Evolutionary conservation across 2,329 filamentous ascomycete species (phyloP), one percentile per base, ranked within the genome.

Genomic region (Ceratocystis eucalypticola): DNA sequence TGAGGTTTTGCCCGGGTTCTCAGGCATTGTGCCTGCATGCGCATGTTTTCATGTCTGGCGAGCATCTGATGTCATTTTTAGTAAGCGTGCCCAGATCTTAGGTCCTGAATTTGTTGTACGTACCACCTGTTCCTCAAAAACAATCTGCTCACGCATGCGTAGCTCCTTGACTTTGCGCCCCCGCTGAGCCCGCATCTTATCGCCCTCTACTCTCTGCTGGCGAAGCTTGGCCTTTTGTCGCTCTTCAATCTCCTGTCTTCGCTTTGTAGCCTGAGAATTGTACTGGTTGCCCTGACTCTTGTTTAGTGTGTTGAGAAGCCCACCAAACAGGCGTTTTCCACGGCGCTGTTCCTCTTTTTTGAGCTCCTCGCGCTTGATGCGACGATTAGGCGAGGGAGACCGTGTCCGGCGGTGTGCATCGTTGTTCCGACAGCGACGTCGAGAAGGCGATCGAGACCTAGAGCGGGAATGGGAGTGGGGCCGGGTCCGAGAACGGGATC

Each of bases 291-390:
- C 30, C 76, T 93, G 88, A 17, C 66, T 65, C 20, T 65, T 67
- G 75, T 87, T 91, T 68, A 96, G 80, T 46, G 88, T 90, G 74
- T 82, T 89, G 68, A 94, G 79, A 66, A 95, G 77, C 45, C 87
- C 89, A 69, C 93, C 92, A 73, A 96, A 96, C 68, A 97, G 80
- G 65, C 93, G 84, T 75, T 89, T 88, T 25, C 89, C 89, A 46
- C 93, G 87, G 74, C 89, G 91, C 75, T 87, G 90, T 74, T 97
- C 93, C 72, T 95, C 88, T 67, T 85, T 74, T 5, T 61, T 53
- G 8, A 53, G 46, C 50, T 61, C 62, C 33, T 66, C 67, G 22
- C 62, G 50, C 17, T 41, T 61, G 2, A 48, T 25, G 12, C 55
- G 53, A 10, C 50, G 62, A 3, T 20, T 22, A 22, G 64, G 63